Evolutionary conservation across 2,329 filamentous ascomycete genomes (phyloP), one percentile per base, ranked within the genome.

Genomic region (Colletotrichum noveboracense): DNA sequence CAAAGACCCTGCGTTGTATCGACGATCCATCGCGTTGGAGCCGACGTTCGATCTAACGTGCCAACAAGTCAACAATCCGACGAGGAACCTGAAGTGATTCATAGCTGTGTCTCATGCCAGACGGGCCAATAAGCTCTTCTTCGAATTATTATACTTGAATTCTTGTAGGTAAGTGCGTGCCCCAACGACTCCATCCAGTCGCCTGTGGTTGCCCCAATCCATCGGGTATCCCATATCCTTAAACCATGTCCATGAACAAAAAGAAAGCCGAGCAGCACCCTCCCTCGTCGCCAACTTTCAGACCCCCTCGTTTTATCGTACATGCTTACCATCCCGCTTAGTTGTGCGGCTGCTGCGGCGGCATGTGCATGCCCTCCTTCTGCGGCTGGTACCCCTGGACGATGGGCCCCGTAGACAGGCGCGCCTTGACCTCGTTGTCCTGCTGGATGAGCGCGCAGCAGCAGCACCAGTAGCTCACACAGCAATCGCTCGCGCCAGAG

Each of bases 381-480:
- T 85, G 80, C 61, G 81, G 71, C 78, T 86, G 84, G 74, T 87
- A 87, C 36, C 80, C 81, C 76, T 84, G 80, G 64, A 78, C 79
- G 21, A 77, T 77, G 12, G 80, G 76, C 5, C 76, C 80, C 58
- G 78, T 80, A 71, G 79, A 78, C 36, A 77, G 70, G 28, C 82
- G 82, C 6, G 61, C 65, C 71, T 80, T 79, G 61, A 88, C 86
- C 79, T 92, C 91, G 78, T 91, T 90, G 74, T 92, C 89, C 71
- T 91, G 87, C 84, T 93, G 91, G 77, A 91, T 86, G 73, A 91
- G 81, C 7, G 86, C 85, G 79, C 91, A 92, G 86, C 89, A 91
- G 43, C 85, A 80, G 80, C 91, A 92, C 84, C 87, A 92, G 81
- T 84, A 91, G 16, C 87, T 83, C n/a, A 83, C 81, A 78, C 87